Conservation (phyloP, 1,284 basidiomycete genomes). For the Caloboletus inedulis region DNA sequence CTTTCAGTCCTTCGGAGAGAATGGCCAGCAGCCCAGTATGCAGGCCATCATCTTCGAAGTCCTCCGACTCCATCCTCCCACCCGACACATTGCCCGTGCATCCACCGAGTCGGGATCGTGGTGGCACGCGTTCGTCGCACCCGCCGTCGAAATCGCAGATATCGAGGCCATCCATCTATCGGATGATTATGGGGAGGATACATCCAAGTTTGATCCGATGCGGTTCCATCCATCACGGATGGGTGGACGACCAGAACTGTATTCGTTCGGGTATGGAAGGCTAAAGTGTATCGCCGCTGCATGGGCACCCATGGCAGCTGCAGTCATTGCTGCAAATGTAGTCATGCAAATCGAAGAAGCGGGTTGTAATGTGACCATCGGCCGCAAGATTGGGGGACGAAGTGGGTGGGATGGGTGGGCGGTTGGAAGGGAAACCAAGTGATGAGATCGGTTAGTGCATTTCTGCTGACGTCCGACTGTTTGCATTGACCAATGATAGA, state of each 20-base stretch:
- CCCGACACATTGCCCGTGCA: conserved; percentile 43
- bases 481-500: neutral
- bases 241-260: conserved; percentile 24
- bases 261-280: conserved; percentile 48
- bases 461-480: neutral
- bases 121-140: conserved; percentile 14
- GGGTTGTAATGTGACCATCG: conserved; percentile 24
- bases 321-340: conserved; percentile 42
- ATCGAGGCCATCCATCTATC: conserved; percentile 42
- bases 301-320: conserved; percentile 55
- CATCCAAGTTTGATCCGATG: conserved; percentile 41
- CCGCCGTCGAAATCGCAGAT: conserved; percentile 37
- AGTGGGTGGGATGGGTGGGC: conserved; percentile 31
- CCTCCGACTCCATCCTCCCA: conserved; percentile 55
- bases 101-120: conserved; percentile 12
- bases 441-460: neutral
- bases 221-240: conserved; percentile 35
- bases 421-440: conserved; percentile 5
- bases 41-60: conserved; percentile 46
- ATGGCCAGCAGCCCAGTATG: conserved; percentile 32
- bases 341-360: conserved; percentile 32
- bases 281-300: conserved; percentile 44
- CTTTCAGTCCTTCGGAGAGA: conserved; percentile 30
- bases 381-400: conserved; percentile 22
- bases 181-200: conserved; percentile 38